Evolutionary conservation across 257 asterid genomes (phyloP).

Genomic region (Solanum chilense): DNA sequence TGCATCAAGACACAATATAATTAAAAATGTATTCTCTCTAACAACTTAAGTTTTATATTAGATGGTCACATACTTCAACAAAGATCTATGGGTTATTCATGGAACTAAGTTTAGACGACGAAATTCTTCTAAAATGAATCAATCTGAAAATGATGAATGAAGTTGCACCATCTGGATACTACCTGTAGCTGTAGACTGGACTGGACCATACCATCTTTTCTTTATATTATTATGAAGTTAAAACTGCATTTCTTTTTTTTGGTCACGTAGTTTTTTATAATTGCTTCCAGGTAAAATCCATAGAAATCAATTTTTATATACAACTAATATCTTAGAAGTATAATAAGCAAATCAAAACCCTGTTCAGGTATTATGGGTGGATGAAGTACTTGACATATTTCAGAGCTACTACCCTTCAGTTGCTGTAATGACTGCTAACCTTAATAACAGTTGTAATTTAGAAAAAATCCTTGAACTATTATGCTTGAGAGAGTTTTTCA

Average conservation of each 20-base stretch:
- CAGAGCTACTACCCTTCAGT: neutral
- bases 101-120: neutral
- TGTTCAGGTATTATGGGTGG: neutral
- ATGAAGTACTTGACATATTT: neutral
- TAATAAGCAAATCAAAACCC: neutral
- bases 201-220: neutral
- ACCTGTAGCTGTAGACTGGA: neutral
- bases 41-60: neutral
- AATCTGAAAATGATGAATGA: neutral
- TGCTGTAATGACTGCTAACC: neutral
- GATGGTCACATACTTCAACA: neutral
- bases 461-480: neutral
- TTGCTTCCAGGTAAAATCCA: neutral
- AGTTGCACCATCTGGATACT: neutral
- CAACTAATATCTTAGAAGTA: neutral
- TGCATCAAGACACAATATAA: neutral
- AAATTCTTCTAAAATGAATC: neutral
- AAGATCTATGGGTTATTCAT: neutral
- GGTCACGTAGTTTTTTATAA: neutral
- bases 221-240: neutral
- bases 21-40: neutral
- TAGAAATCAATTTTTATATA: neutral
- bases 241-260: neutral
- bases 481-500: neutral
- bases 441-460: neutral